Evolutionary conservation across 345 rosid species (phyloP).

Genomic region (Eucalyptus viminalis): DNA sequence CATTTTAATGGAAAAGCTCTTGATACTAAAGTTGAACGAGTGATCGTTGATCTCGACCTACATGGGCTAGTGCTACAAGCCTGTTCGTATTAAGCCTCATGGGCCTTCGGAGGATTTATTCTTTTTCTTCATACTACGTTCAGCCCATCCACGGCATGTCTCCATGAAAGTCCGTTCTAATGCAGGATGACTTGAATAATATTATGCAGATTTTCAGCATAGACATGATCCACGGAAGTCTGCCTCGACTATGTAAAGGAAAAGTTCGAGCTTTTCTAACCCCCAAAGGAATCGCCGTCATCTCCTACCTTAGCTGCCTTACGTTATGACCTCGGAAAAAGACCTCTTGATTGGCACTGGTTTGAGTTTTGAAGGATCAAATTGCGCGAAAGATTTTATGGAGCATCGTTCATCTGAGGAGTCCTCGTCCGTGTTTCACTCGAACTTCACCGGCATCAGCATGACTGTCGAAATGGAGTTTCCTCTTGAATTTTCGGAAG

Average conservation of each 20-base stretch:
- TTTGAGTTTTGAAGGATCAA: not conserved
- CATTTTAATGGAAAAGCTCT: not conserved
- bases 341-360: not conserved
- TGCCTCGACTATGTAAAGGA: not conserved
- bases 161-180: not conserved
- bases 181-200: not conserved
- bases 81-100: not conserved
- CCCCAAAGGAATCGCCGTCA: not conserved
- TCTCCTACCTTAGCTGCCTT: not conserved
- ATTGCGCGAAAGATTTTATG: not conserved
- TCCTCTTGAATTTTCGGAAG: not conserved
- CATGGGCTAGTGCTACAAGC: not conserved
- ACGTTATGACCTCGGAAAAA: not conserved
- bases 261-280: not conserved
- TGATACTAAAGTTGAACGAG: not conserved
- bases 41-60: not conserved
- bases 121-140: not conserved
- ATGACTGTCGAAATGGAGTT: not conserved
- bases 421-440: not conserved
- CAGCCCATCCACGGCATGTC: not conserved
- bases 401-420: not conserved
- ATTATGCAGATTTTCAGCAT: not conserved
- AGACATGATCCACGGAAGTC: not conserved
- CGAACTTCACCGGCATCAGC: not conserved
- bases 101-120: not conserved